Evolutionary conservation across 768 basidiomycete genomes (phyloP).

Genomic region (Goffeauzyma gilvescens): DNA sequence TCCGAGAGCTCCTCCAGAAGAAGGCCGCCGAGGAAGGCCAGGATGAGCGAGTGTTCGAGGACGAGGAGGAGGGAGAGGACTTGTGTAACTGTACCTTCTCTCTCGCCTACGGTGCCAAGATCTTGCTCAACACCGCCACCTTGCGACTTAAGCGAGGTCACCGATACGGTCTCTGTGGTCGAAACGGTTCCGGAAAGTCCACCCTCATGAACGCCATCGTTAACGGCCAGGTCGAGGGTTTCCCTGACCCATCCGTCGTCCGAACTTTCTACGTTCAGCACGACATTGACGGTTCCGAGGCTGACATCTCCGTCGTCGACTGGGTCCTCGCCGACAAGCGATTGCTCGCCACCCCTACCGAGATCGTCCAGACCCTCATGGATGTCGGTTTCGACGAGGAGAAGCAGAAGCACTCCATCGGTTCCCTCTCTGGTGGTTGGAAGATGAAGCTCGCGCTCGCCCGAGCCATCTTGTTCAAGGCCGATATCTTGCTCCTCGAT

Average conservation of each 20-base stretch:
- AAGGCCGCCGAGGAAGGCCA: slow-evolving; percentile 61
- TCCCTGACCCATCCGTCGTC: slow-evolving; percentile 91
- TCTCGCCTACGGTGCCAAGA: slow-evolving; percentile 95
- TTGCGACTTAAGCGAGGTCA: slow-evolving; percentile 97
- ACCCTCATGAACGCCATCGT: slow-evolving; percentile 33
- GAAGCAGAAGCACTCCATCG: slow-evolving; percentile 67
- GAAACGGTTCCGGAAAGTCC: slow-evolving; percentile 88
- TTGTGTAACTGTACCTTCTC: slow-evolving; percentile 99
- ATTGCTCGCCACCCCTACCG: slow-evolving; percentile 48
- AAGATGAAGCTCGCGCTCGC: slow-evolving; percentile 99
- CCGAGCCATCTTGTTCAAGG: slow-evolving; percentile 92
- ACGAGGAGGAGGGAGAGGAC: slow-evolving; percentile 96
- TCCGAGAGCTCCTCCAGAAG: slow-evolving; percentile 74
- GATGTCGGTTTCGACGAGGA: slow-evolving; percentile 82
- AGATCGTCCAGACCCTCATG: slow-evolving; percentile 59
- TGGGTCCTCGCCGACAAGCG: slow-evolving; percentile 77
- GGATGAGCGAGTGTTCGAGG: slow-evolving; percentile 45
- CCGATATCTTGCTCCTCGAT: slow-evolving; percentile 86
- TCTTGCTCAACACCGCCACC: slow-evolving; percentile 83
- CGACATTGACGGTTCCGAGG: slow-evolving; percentile 92
- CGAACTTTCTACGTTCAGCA: slow-evolving; percentile 99
- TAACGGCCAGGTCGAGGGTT: slow-evolving; percentile 72
- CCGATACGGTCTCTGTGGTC: slow-evolving; percentile 94
- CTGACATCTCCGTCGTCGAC: slow-evolving; percentile 67
- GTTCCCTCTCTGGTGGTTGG: slow-evolving; percentile 91